Base-by-base conservation (phyloP, 352 stramenopile genomes). In the Globisporangium viniferum region DNA sequence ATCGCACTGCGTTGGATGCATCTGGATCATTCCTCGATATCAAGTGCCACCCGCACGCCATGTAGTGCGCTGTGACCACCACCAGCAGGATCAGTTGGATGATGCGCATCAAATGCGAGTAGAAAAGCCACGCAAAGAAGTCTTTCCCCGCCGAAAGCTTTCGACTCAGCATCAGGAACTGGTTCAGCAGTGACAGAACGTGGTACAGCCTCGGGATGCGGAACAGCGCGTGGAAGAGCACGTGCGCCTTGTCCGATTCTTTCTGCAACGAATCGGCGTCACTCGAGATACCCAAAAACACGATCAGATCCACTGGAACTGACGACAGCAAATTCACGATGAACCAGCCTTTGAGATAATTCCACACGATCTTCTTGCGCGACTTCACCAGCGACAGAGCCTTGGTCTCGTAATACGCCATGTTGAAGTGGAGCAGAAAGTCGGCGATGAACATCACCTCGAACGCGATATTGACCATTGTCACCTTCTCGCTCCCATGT, bases 51-150 rank as follows among this genome's bases (percentile, higher is more conserved):
- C 31, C n/a, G 44, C 56, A 69, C n/a, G 54, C 64, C 54, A 69
- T 63, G 56, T 69, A 69, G 35, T 64, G 64, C 22, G 44, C 57
- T 18, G 56, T 53, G 20, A 69, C 44, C 44, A 46, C 29, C 15
- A 69, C 55, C 54, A 69, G 33, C 1, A 62, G 6, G 4, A 69
- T 59, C 24, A 69, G 33, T n/a, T 22, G 55, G 41, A 51, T 33
- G 57, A 69, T 64, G n/a, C 41, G 56, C 55, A 64, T 33, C 33
- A 69, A 51, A 29, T 69, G 64, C 14, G 56, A 69, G 46, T 69
- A 64, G n/a, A 64, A 59, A 5, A 64, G 9, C 56, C 64, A 69
- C 8, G 55, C 35, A 8, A 57, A 64, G 41, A 64, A 36, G 44
- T 64, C 44, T 36, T 64, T 39, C 3, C 54, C 44, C 1, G 27